Evolutionary conservation across 1,284 basidiomycete species (phyloP), one percentile per base, ranked within the genome.

Genomic region (Agroathelia rolfsii): DNA sequence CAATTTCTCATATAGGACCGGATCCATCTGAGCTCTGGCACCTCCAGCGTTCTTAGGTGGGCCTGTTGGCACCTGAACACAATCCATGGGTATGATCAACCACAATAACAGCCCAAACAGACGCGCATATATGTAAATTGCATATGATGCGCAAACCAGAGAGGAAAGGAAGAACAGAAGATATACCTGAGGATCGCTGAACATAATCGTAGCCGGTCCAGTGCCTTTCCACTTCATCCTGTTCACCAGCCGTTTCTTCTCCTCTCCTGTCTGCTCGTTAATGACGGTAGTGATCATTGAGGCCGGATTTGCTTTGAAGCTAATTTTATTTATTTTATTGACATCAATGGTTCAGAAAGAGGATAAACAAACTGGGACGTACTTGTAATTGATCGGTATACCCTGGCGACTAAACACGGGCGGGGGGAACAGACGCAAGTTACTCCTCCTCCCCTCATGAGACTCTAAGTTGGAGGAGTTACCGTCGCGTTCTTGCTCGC

Each of bases 341-440:
- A 27, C 5, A n/a, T 3, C 24, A 7, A 14, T 28, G 26, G 30
- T 6, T 12, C 8, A 34, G 7, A 24, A 30, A 41, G 6, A 34
- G 7, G 7, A 11, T 34, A 33, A 29, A 18, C 20, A 20, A 20
- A 32, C 11, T 30, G 7, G 4, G 8, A 54, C 64, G 34, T 32
- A 86, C 86, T 77, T 80, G 61, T 89, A 92, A 31, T 70, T 71
- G 41, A 83, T 76, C 14, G 86, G 74, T 25, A 89, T 70, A 0
- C 63, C 64, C 42, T 86, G 79, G 18, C 86, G 68, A 46, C 81
- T 83, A 55, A 92, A 92, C 27, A 89, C 53, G 5, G 87, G 86
- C 2, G 88, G 87, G 19, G 88, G 85, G 39, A 87, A 75, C 7
- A 86, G 60, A 14, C 80, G 67, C 12, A 87, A 58, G 45, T 76